Percentiles rank a stretch among this genome's conserved stretches.
These are phyloP conservation scores for Fusarium sp. DNA, from an alignment of 2,329 filamentous ascomycete species.

Conservation along the genomic window DNA sequence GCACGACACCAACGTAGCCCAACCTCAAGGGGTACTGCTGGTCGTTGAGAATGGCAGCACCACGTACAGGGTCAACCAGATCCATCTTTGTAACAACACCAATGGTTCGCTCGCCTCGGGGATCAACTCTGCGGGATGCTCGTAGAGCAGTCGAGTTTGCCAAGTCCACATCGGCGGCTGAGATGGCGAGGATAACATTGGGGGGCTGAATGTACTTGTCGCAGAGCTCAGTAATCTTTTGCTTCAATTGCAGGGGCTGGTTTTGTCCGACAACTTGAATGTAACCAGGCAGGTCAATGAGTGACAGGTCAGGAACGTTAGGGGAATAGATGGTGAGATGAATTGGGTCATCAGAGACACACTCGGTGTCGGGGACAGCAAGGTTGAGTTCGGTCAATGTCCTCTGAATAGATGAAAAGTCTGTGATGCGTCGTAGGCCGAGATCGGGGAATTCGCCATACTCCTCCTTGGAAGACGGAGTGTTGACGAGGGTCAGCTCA, in stretches of 20 bases:
- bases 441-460: slow-evolving; percentile 97
- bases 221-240: slow-evolving; percentile 95
- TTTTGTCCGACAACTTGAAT: slow-evolving; percentile 95
- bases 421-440: slow-evolving; percentile 87
- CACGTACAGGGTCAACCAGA: slow-evolving; percentile 85
- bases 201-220: slow-evolving; percentile 98
- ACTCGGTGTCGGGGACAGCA: slow-evolving; percentile 89
- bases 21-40: slow-evolving; percentile 94
- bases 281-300: slow-evolving; percentile 97
- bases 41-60: slow-evolving; percentile 82
- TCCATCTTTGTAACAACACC: slow-evolving; percentile 99
- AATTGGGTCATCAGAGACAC: slow-evolving; percentile 96
- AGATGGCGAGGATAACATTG: slow-evolving; percentile 97
- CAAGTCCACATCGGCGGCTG: slow-evolving; percentile 95
- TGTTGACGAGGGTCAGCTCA: slow-evolving; percentile 95
- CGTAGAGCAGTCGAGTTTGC: slow-evolving; percentile 95
- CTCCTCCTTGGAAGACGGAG: slow-evolving; percentile 85
- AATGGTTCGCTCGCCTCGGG: slow-evolving; percentile 93
- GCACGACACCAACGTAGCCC: slow-evolving; percentile 96
- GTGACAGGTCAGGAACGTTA: slow-evolving; percentile 91
- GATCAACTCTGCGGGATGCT: slow-evolving; percentile 91
- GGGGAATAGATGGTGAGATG: slow-evolving; percentile 96
- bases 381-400: slow-evolving; percentile 95
- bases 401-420: slow-evolving; percentile 91
- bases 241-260: slow-evolving; percentile 90